phyloP scores from a whole-genome alignment of 169 alveolate species.

The Plasmodium fragile region DNA sequence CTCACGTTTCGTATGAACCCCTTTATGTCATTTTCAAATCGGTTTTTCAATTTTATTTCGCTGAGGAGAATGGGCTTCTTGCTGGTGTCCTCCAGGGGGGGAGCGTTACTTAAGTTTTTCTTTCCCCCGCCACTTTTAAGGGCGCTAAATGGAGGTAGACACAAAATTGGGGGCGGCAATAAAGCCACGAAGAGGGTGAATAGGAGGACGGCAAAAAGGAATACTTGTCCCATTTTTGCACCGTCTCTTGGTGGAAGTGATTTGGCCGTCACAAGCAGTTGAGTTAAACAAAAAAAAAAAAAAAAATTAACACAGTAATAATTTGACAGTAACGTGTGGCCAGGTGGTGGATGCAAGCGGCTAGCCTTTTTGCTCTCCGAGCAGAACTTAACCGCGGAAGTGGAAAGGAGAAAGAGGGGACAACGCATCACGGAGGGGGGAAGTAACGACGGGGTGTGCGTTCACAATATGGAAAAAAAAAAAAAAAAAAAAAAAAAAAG shows the following conservation, averaged over 20 bases:
- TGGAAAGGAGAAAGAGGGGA: background rate
- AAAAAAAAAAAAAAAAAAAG: background rate
- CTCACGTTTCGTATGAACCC: slow-evolving; percentile 43
- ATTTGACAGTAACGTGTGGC: background rate
- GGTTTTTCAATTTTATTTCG: slow-evolving; percentile 50
- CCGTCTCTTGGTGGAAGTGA: background rate
- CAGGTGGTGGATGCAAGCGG: background rate
- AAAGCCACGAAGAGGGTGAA: background rate
- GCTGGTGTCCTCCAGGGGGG: background rate
- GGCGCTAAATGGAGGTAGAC: background rate
- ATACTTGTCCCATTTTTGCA: background rate
- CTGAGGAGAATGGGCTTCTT: slow-evolving; percentile 1
- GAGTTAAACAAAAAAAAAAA: background rate
- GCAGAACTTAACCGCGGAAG: background rate
- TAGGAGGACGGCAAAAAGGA: background rate
- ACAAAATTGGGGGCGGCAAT: background rate
- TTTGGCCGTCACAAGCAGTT: background rate
- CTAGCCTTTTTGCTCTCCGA: background rate
- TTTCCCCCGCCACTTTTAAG: slow-evolving; percentile 34
- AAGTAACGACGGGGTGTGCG: background rate
- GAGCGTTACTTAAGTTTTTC: slow-evolving; percentile 3
- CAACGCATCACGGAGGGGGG: background rate
- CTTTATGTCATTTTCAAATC: slow-evolving; percentile 64
- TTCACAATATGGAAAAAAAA: too few relatives aligned
- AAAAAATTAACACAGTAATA: background rate